phyloP scores from a whole-genome alignment of 1,284 basidiomycete species.

The Lentinula novae-zelandiae region DNA sequence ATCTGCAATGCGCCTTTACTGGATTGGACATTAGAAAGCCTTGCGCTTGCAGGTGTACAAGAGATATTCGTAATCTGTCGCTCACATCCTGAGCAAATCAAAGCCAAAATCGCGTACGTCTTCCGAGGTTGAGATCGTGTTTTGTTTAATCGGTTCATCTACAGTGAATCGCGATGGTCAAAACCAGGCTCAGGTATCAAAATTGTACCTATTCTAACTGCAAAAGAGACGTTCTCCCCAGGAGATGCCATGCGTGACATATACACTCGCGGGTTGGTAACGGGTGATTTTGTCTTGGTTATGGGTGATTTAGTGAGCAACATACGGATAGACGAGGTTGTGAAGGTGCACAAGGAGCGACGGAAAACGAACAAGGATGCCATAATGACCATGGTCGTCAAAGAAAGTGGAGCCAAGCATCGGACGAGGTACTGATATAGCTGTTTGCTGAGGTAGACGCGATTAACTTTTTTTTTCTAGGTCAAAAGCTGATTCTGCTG shows the following conservation, averaged over 20 bases:
- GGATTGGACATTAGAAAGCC: constrained; percentile 94
- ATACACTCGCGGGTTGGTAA: constrained; percentile 90
- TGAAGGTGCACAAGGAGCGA: constrained; percentile 85
- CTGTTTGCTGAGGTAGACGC: constrained; percentile 11
- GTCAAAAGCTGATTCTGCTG: constrained; percentile 64
- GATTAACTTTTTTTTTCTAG: constrained; percentile 32
- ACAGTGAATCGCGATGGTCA: constrained; percentile 78
- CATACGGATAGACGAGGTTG: constrained; percentile 85
- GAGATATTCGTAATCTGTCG: constrained; percentile 94
- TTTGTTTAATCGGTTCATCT: background rate
- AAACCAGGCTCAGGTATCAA: constrained; percentile 73
- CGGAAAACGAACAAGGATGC: constrained; percentile 86
- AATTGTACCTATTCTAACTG: constrained; percentile 85
- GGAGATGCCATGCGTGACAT: constrained; percentile 97
- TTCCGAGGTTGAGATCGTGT: background rate
- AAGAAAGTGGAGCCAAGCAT: constrained; percentile 69
- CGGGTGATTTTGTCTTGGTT: constrained; percentile 91
- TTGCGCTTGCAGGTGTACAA: constrained; percentile 89
- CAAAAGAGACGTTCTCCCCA: constrained; percentile 84
- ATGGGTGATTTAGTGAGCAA: constrained; percentile 95
- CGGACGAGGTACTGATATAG: constrained; percentile 60
- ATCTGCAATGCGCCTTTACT: constrained; percentile 92
- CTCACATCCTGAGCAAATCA: constrained; percentile 83
- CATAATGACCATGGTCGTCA: constrained; percentile 95
- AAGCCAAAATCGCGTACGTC: constrained; percentile 74